Conservation (phyloP, 306 rosid genomes). For the Vachellia collinsii region DNA sequence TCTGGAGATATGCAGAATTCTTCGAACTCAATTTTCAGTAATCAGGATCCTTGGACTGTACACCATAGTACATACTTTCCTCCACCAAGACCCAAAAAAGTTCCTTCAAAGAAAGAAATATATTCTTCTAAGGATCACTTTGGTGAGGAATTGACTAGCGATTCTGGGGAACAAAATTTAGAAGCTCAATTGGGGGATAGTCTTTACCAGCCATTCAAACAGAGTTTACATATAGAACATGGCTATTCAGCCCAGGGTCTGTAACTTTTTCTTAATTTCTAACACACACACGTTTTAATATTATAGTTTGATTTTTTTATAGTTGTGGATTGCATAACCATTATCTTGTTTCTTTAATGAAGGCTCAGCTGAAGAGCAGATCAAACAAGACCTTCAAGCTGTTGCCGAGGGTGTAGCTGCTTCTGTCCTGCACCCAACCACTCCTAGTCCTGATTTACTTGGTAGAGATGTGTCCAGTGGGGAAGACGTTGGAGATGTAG, state of each 20-base stretch:
- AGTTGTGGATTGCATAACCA: slow-evolving; percentile 14
- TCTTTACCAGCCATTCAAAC: slow-evolving; percentile 50
- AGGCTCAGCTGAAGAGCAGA: slow-evolving; percentile 76
- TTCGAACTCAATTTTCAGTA: slow-evolving; percentile 77
- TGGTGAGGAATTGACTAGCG: slow-evolving; percentile 48
- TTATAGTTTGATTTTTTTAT: slow-evolving; percentile 27
- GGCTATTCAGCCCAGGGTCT: slow-evolving; percentile 55
- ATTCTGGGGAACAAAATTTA: slow-evolving; percentile 43
- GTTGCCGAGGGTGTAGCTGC: slow-evolving; percentile 95
- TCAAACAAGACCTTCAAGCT: slow-evolving; percentile 84
- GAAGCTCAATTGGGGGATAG: slow-evolving; percentile 53
- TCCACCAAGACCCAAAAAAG: slow-evolving; percentile 55
- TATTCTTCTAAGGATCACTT: slow-evolving; percentile 49
- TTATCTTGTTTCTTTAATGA: slow-evolving; percentile 35
- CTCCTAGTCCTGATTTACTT: slow-evolving; percentile 49
- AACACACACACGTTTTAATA: background rate
- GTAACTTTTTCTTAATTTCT: slow-evolving; percentile 25
- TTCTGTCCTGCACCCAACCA: slow-evolving; percentile 66
- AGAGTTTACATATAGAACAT: slow-evolving; percentile 54
- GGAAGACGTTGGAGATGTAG: slow-evolving; percentile 44
- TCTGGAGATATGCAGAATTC: slow-evolving; percentile 60
- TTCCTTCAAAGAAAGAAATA: slow-evolving; percentile 51
- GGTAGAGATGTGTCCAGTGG: slow-evolving; percentile 42
- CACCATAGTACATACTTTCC: slow-evolving; percentile 63
- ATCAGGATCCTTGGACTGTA: slow-evolving; percentile 86